Base-by-base conservation (phyloP, 345 rosid genomes). In the Luvunga scandens region DNA sequence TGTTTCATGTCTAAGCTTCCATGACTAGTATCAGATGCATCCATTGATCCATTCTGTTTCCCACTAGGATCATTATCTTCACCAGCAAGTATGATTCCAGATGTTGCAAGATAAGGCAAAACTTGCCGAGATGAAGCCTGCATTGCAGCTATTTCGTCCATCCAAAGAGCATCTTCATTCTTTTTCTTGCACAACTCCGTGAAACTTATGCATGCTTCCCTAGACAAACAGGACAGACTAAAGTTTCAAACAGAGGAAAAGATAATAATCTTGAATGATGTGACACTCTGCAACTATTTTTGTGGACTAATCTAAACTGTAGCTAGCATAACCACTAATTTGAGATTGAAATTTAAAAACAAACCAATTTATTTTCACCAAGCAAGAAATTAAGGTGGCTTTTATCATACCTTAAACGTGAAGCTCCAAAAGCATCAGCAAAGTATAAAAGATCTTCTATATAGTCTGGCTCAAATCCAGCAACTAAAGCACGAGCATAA, bases 181-280 rank as follows among this genome's bases (percentile, higher is more conserved):
- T 96, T 96, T 84, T 88, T 89, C 90, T 92, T 92, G 94, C 99
- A 96, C 78, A 96, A 83, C 55, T 94, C 93, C 81, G 89, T 63
- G 85, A 94, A 96, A 86, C 90, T 90, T 61, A 91, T 65, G 88
- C 99, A 96, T 63, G 99, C 99, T 87, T 92, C 93, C 91, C 98
- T 96, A 81, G 39, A 71, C n/a, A 57, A 78, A 72, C 45, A 48
- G 50, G 53, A 64, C 16, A 73, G 28, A 57, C 36, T n/a, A 71
- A 9, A 59, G 61, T 57, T 39, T 22, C 30, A 59, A 53, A 36
- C 24, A 56, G 5, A 31, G 5, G 28, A 45, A 24, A 53, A 34
- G 38, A 12, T 50, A 69, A 69, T 39, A 64, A 66, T 34, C 56
- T 38, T 10, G 27, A 34, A 67, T 5, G 30, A 38, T 67, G 69